A percentile compares a stretch with the other conserved stretches of the same genome.
Conservation (phyloP, 2,329 filamentous ascomycete species). For the Endothia cerciana region DNA sequence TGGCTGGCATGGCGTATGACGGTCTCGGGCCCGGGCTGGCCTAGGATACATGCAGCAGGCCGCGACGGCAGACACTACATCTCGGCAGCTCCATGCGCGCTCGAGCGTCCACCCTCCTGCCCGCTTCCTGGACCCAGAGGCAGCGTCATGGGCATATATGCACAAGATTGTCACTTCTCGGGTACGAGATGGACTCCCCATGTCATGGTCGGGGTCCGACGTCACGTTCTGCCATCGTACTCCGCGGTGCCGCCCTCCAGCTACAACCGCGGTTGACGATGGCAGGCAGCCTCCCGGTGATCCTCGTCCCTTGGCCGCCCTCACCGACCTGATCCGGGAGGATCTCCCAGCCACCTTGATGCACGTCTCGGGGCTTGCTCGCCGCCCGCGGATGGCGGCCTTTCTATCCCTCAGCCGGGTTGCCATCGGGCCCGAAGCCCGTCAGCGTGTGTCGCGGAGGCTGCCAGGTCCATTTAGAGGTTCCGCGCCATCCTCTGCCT, state of each 20-base stretch:
- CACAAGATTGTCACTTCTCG: neutral
- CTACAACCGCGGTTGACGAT: neutral
- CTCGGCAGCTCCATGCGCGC: neutral
- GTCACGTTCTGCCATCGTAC: neutral
- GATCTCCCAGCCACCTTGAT: neutral
- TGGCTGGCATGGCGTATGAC: neutral
- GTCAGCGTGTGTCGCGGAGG: neutral
- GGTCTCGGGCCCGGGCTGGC: neutral
- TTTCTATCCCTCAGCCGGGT: neutral
- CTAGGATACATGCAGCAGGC: too few species aligned
- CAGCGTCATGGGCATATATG: too few species aligned
- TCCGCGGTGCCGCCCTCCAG: neutral
- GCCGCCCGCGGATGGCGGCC: neutral
- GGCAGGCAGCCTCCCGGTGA: neutral
- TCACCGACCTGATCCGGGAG: neutral
- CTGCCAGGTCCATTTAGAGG: neutral
- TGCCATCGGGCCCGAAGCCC: neutral
- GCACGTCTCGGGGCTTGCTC: conserved; percentile 1
- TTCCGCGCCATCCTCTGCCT: neutral
- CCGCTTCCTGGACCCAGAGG: too few species aligned
- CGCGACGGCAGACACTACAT: neutral
- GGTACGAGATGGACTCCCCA: neutral
- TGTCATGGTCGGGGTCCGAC: neutral
- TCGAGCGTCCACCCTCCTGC: too few species aligned
- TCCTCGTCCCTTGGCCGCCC: neutral